Evolutionary conservation across 345 rosid species (phyloP).

Genomic region (Brassica cretica): DNA sequence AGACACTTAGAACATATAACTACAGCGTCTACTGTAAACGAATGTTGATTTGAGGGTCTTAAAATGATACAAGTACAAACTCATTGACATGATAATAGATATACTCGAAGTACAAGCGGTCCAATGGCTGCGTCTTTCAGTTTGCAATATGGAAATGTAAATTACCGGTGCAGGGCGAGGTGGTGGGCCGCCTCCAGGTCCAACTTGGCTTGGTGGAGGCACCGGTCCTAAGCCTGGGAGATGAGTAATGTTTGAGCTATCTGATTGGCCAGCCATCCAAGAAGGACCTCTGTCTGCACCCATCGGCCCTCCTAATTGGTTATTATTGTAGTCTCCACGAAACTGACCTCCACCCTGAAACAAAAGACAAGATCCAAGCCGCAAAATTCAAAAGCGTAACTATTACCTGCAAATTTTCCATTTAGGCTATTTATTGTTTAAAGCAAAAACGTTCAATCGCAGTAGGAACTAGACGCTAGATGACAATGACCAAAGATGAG

Average conservation of each 20-base stretch:
- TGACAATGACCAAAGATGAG: not conserved
- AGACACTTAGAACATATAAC: not conserved
- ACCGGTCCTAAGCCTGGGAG: slow-evolving; percentile 54
- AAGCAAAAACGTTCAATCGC: not conserved
- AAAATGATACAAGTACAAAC: not conserved
- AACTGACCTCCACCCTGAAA: slow-evolving; percentile 67
- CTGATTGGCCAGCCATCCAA: slow-evolving; percentile 69
- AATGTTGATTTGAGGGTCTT: not conserved
- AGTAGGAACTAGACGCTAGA: not conserved
- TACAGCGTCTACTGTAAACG: slow-evolving; percentile 4
- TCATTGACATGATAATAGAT: not conserved
- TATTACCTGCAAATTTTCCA: not conserved
- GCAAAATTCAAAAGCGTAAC: slow-evolving; percentile 1
- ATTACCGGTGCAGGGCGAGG: slow-evolving; percentile 66
- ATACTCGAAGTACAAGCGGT: not conserved
- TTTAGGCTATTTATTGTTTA: not conserved
- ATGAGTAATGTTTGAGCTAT: slow-evolving; percentile 52
- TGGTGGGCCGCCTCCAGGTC: slow-evolving; percentile 57
- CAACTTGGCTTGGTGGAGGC: slow-evolving; percentile 63
- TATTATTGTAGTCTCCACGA: slow-evolving; percentile 61
- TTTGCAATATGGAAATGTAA: not conserved
- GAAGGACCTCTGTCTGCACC: slow-evolving; percentile 74
- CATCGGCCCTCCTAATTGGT: slow-evolving; percentile 56
- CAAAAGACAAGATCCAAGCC: slow-evolving; percentile 8
- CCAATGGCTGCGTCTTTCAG: slow-evolving; percentile 11